Conservation (phyloP, 2,329 filamentous ascomycete species). For the Coleophoma cylindrospora region DNA sequence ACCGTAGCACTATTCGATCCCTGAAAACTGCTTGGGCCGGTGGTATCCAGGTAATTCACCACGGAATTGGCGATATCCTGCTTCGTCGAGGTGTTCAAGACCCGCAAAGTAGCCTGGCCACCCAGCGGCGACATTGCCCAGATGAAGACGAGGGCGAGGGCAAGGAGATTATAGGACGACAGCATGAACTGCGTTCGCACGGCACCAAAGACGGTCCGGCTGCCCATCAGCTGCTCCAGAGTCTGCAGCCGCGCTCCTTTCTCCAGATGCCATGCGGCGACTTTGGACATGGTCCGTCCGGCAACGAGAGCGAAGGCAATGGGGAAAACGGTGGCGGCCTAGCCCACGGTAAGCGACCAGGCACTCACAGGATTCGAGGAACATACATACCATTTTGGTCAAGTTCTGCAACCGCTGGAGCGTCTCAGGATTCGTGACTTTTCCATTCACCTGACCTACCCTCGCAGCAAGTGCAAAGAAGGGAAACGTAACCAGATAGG, state of each 20-base stretch:
- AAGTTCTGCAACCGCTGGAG: too few species aligned
- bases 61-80: conserved; percentile 5
- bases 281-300: conserved; percentile 20
- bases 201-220: conserved; percentile 23
- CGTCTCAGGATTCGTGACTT: too few species aligned
- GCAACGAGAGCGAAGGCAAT: conserved; percentile 24
- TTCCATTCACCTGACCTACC: too few species aligned
- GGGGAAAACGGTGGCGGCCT: conserved; percentile 24
- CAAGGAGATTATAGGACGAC: conserved; percentile 20
- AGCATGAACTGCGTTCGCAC: conserved; percentile 22
- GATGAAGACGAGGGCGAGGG: conserved; percentile 17
- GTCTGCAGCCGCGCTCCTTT: conserved; percentile 18
- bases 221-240: conserved; percentile 26
- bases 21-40: conserved; percentile 8
- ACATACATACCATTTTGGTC: too few species aligned
- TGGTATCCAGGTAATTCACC: conserved; percentile 15
- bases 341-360: neutral
- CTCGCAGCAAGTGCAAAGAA: too few species aligned
- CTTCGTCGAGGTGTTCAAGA: conserved; percentile 10
- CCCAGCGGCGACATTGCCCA: conserved; percentile 28
- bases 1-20: conserved; percentile 9
- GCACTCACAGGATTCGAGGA: too few species aligned
- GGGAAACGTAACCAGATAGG: too few species aligned
- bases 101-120: conserved; percentile 23
- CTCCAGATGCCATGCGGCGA: conserved; percentile 23